Evolutionary conservation across 1,284 basidiomycete species (phyloP).

Genomic region (Mycena citricolor): DNA sequence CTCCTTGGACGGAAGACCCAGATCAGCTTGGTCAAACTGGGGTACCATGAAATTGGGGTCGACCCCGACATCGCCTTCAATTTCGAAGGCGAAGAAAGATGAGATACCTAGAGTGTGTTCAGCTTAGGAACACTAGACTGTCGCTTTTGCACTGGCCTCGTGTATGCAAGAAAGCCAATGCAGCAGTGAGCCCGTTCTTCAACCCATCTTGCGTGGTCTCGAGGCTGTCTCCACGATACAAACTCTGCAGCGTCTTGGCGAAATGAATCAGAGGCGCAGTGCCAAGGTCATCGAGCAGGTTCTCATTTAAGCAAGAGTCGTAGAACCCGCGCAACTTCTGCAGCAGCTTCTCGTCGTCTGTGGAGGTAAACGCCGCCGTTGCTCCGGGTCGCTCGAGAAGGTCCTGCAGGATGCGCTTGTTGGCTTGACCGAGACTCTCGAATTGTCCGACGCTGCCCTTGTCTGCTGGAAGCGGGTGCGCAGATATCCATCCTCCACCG

Average conservation of each 20-base stretch:
- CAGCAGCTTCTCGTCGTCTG: constrained; percentile 69
- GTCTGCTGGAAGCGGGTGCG: constrained; percentile 83
- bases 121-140: neutral
- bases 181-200: constrained; percentile 64
- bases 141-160: constrained; percentile 61
- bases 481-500: constrained; percentile 86
- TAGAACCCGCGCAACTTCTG: constrained; percentile 82
- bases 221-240: constrained; percentile 55
- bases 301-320: constrained; percentile 80
- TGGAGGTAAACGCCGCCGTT: constrained; percentile 27
- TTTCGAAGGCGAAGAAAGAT: constrained; percentile 73
- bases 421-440: constrained; percentile 59
- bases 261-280: constrained; percentile 60
- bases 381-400: constrained; percentile 46
- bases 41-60: constrained; percentile 87
- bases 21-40: constrained; percentile 81
- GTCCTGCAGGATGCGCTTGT: constrained; percentile 61
- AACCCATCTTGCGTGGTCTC: constrained; percentile 29
- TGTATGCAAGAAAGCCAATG: constrained; percentile 86
- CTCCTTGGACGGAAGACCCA: constrained; percentile 92
- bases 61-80: constrained; percentile 89
- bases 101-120: constrained; percentile 55
- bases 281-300: constrained; percentile 62
- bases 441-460: constrained; percentile 71
- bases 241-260: constrained; percentile 51